Percentiles rank a stretch among this genome's conserved stretches.
Conservation (phyloP, 495 filamentous ascomycete genomes). For the Physcia stellaris region DNA sequence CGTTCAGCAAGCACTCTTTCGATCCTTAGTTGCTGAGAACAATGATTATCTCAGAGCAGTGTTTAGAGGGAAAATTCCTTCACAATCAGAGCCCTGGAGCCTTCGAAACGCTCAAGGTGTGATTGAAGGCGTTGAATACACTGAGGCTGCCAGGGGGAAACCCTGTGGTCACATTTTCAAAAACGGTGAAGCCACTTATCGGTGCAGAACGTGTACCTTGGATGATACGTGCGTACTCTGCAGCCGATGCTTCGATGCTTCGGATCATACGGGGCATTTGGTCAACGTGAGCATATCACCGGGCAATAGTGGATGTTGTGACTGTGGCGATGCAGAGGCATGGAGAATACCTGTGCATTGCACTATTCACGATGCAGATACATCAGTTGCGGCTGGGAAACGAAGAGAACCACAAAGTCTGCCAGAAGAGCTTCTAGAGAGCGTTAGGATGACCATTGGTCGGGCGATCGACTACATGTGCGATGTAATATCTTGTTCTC, state of each 20-base stretch:
- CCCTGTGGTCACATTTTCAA: slow-evolving; percentile 97
- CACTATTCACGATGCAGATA: slow-evolving; percentile 70
- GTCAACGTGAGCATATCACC: slow-evolving; percentile 74
- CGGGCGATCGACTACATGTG: slow-evolving; percentile 84
- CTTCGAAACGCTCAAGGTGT: slow-evolving; percentile 80
- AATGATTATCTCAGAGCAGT: slow-evolving; percentile 58
- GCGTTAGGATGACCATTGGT: slow-evolving; percentile 71
- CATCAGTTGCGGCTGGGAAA: slow-evolving; percentile 46
- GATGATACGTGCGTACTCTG: slow-evolving; percentile 82
- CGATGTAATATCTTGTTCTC: slow-evolving; percentile 94
- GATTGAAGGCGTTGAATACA: slow-evolving; percentile 87
- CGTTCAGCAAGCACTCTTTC: slow-evolving; percentile 69
- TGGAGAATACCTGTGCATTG: slow-evolving; percentile 83
- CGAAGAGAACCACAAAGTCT: slow-evolving; percentile 41
- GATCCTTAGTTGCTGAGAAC: slow-evolving; percentile 62
- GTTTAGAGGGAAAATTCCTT: slow-evolving; percentile 62
- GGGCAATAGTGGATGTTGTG: slow-evolving; percentile 90
- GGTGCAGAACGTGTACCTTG: slow-evolving; percentile 80
- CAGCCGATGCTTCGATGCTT: slow-evolving; percentile 84
- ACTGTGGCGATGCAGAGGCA: slow-evolving; percentile 89
- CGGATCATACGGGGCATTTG: slow-evolving; percentile 87
- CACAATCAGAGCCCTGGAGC: slow-evolving; percentile 46
- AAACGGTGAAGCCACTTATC: slow-evolving; percentile 79
- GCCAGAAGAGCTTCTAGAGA: slow-evolving; percentile 57
- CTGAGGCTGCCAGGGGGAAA: slow-evolving; percentile 78